Percentiles rank a stretch among this genome's conserved stretches.
These are phyloP conservation scores for Thuja plicata DNA, from an alignment of 83 land plant genomes.

Conservation along the genomic window DNA sequence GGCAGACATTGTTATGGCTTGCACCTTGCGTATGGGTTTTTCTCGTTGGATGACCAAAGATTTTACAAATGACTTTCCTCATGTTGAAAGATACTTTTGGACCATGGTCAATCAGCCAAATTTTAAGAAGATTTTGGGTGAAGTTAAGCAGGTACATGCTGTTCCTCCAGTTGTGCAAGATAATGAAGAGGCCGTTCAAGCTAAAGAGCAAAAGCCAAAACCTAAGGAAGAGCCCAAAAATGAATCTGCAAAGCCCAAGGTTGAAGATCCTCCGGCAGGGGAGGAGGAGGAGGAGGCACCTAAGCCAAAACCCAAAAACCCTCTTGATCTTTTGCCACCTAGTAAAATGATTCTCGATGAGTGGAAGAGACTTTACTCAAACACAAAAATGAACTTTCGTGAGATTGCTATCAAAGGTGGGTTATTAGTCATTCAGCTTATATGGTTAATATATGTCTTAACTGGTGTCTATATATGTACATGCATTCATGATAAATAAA, in stretches of 20 bases:
- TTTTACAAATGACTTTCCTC: slow-evolving; percentile 77
- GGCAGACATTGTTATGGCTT: slow-evolving; percentile 77
- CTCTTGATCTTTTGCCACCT: slow-evolving; percentile 89
- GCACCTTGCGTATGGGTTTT: slow-evolving; percentile 61
- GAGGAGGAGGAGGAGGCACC: slow-evolving; percentile 86
- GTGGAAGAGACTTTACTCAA: slow-evolving; percentile 97
- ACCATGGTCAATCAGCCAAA: slow-evolving; percentile 83
- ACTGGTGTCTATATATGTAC: background rate
- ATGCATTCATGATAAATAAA: background rate
- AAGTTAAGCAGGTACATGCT: slow-evolving; percentile 62
- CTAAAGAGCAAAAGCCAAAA: slow-evolving; percentile 23
- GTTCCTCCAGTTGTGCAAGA: slow-evolving; percentile 56
- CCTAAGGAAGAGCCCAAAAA: slow-evolving; percentile 39
- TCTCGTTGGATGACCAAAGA: slow-evolving; percentile 50
- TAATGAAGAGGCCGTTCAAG: slow-evolving; percentile 26
- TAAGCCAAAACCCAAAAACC: slow-evolving; percentile 86
- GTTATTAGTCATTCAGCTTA: background rate
- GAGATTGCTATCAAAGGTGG: slow-evolving; percentile 91
- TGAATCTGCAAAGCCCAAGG: slow-evolving; percentile 51
- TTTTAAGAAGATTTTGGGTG: slow-evolving; percentile 71
- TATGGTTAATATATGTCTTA: background rate
- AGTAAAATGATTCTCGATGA: slow-evolving; percentile 94
- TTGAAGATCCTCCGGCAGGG: slow-evolving; percentile 48
- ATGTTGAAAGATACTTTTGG: slow-evolving; percentile 92
- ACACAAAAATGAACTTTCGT: slow-evolving; percentile 90